These are phyloP conservation scores for Tricholoma bakamatsutake DNA, from an alignment of 768 basidiomycete genomes.

Conservation along the genomic window DNA sequence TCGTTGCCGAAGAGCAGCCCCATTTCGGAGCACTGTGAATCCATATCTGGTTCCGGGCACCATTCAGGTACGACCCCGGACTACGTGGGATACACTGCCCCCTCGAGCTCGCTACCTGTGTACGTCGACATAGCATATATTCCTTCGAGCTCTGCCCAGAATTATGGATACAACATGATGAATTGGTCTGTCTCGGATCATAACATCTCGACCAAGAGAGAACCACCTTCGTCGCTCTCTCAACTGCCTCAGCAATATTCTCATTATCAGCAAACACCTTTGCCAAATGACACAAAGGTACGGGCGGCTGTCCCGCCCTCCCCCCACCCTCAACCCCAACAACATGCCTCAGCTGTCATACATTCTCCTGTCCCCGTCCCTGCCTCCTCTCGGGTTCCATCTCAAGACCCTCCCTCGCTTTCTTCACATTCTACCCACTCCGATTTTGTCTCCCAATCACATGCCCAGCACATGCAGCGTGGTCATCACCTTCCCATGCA, in stretches of 20 bases:
- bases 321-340: slow-evolving; percentile 11
- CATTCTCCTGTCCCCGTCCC: slow-evolving; percentile 21
- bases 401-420: slow-evolving; percentile 13
- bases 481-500: slow-evolving; percentile 1
- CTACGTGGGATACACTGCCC: slow-evolving; percentile 10
- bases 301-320: slow-evolving; percentile 10
- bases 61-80: slow-evolving; percentile 6
- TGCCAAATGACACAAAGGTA: slow-evolving; percentile 12
- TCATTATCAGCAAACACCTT: slow-evolving; percentile 7
- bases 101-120: slow-evolving; percentile 11
- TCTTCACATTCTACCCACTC: slow-evolving; percentile 5
- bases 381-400: slow-evolving; percentile 13
- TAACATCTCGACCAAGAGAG: slow-evolving; percentile 2
- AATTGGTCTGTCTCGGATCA: slow-evolving; percentile 11
- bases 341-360: slow-evolving; percentile 15
- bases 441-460: not conserved
- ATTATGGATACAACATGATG: slow-evolving; percentile 15
- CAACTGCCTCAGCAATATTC: slow-evolving; percentile 8
- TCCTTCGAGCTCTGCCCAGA: slow-evolving; percentile 8
- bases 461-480: slow-evolving; percentile 4
- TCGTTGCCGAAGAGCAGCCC: slow-evolving; percentile 28
- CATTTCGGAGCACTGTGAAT: slow-evolving; percentile 26
- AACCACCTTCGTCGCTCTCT: slow-evolving; percentile 8
- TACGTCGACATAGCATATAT: slow-evolving; percentile 14
- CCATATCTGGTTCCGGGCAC: slow-evolving; percentile 7